Base-by-base conservation (phyloP, 257 asterid genomes). In the Gentiana macrophylla region DNA sequence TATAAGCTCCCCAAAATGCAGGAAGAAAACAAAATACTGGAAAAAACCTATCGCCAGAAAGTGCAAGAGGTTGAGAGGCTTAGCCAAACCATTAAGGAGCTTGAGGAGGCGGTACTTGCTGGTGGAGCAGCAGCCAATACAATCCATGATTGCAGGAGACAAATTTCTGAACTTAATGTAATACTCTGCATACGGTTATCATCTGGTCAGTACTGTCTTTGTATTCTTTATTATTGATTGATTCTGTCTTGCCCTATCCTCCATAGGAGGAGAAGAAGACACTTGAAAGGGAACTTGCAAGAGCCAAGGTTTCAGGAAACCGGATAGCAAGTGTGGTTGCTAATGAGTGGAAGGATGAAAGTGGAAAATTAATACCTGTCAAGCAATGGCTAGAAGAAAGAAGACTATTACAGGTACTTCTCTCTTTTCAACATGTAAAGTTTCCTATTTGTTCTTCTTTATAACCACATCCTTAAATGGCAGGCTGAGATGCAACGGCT, bases 351-450 rank as follows among this genome's bases (percentile, higher is more conserved):
- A 91, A 91, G 70, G 94, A 84, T 56, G 98, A 84, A 49, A 91
- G 80, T 32, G 84, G 78, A 75, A 84, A 69, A 75, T 92, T 91
- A 49, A 91, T 90, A 94, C 98, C 98, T 32, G 91, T 86, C 53
- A 90, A 76, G 72, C 96, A 90, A 65, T 90, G 98, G 98, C 74
- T 86, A 49, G 94, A 90, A 68, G 98, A 90, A 70, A 84, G 98
- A 78, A 80, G 79, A 74, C 48, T 84, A 41, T 59, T 80, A 50
- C 98, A 86, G 86, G 97, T 81, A 62, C 46, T 38, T 8, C 3
- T 15, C 34, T 13, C n/a, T 12, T 24, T 36, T 47, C 36, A 37
- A 52, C 13, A 38, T 13, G 37, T 12, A 2, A 1, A 55, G 36
- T 15, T 33, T 33, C 5, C 6, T 47, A 56, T 47, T 47, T 2